Conservation (phyloP, 2,329 filamentous ascomycete species). For the Sarocladium strictum region DNA sequence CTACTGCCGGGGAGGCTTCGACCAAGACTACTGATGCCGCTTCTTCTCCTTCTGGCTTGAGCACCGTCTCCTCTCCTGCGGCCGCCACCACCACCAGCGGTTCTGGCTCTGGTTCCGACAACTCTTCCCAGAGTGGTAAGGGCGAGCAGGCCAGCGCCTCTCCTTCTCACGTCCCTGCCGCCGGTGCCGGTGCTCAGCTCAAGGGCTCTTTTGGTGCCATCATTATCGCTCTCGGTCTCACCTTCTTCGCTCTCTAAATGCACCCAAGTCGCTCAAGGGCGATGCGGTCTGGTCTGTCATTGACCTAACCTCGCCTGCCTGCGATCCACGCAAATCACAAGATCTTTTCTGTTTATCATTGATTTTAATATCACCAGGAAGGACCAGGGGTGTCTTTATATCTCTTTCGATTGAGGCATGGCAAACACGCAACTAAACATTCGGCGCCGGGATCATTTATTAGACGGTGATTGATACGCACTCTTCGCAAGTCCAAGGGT, state of each 20-base stretch:
- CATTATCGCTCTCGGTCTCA: slow-evolving; percentile 3
- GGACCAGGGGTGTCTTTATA: neutral
- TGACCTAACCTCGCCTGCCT: neutral
- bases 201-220: slow-evolving; percentile 6
- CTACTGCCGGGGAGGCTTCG: neutral
- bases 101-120: slow-evolving; percentile 16
- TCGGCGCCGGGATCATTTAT: slow-evolving; percentile 5
- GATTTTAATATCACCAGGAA: slow-evolving; percentile 4
- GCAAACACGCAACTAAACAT: slow-evolving; percentile 3
- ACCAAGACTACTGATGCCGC: neutral
- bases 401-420: neutral
- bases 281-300: neutral
- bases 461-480: neutral
- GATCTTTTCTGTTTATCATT: slow-evolving; percentile 6
- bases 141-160: slow-evolving; percentile 13
- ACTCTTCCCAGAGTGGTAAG: slow-evolving; percentile 10
- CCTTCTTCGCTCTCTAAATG: slow-evolving; percentile 9
- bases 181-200: neutral
- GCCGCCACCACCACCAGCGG: slow-evolving; percentile 14
- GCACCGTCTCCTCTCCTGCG: slow-evolving; percentile 13
- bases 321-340: neutral
- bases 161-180: neutral
- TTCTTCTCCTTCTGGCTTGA: slow-evolving; percentile 19
- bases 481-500: neutral
- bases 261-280: neutral